Evolutionary conservation across 495 filamentous ascomycete genomes (phyloP), one percentile per base, ranked within the genome.

Genomic region (Hypoxylon crocopeplum): DNA sequence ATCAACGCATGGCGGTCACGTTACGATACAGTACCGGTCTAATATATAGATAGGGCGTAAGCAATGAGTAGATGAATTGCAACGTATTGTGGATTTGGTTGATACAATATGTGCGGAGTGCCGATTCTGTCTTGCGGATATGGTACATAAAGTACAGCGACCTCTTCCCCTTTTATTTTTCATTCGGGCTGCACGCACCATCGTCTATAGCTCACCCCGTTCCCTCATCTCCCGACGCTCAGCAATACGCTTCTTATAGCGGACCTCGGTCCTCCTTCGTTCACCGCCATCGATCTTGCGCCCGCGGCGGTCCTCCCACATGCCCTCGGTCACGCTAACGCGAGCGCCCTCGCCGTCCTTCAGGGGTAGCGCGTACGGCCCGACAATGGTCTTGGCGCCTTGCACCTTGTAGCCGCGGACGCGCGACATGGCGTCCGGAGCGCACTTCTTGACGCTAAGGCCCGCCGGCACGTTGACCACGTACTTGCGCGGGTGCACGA

Each of bases 251-350:
- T 69, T 73, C 76, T 79, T 80, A 55, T 78, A 81, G 32, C 91
- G 79, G 37, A 98, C 87, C 75, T 96, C 88, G 13, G 86, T 87
- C 74, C 83, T 86, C 71, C 95, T 84, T 70, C 94, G 84, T 77
- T 98, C 94, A 80, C 94, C 94, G 66, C 94, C 94, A 79, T 98
- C 94, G 56, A 97, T 84, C 84, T 98, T 98, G 38, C 84, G 83
- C 32, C 94, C 94, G 51, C 88, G 80, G 67, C 74, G 80, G 63
- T 89, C 78, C 76, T 95, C 92, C 92, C 93, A 97, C 80, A 96
- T 86, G 3, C 90, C 90, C 66, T 96, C 92, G 59, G 88, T 85
- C 5, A 88, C 82, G 48, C 77, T 78, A 40, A 97, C 77, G 27
- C 77, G 77, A 2, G 86, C 88, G 27, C 83, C 84, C 33, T 75